A percentile compares a stretch with the other conserved stretches of the same genome.
phyloP scores from a whole-genome alignment of 1,284 basidiomycete species.

The Pseudozyma sp. region DNA sequence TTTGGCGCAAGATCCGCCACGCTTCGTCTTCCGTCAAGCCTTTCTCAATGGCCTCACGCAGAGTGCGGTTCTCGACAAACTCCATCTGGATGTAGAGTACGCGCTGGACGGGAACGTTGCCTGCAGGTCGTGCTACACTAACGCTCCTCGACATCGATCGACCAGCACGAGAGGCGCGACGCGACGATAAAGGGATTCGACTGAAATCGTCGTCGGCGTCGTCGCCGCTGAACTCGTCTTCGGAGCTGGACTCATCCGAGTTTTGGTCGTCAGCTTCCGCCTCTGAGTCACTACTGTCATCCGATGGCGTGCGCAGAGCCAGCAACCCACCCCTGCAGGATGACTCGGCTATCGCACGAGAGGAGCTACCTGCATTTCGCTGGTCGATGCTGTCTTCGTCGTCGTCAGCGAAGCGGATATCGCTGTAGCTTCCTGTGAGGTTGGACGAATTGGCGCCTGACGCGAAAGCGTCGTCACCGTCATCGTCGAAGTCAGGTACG shows the following conservation, averaged over 20 bases:
- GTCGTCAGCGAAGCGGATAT: conserved; percentile 76
- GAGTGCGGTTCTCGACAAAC: conserved; percentile 66
- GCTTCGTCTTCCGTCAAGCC: conserved; percentile 74
- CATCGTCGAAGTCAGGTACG: conserved; percentile 54
- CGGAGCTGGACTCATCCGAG: conserved; percentile 31
- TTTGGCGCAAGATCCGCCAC: conserved; percentile 89
- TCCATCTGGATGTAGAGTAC: conserved; percentile 91
- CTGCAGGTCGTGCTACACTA: conserved; percentile 14
- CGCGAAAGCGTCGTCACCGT: conserved; percentile 62
- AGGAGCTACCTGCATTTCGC: conserved; percentile 11
- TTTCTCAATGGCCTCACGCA: conserved; percentile 65
- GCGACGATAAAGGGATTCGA: conserved; percentile 40
- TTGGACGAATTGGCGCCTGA: conserved; percentile 70
- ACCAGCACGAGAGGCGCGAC: conserved; percentile 35
- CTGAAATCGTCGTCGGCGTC: conserved; percentile 48
- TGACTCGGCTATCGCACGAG: conserved; percentile 14
- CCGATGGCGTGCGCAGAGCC: conserved; percentile 39
- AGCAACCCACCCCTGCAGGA: conserved; percentile 24
- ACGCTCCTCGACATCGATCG: conserved; percentile 34
- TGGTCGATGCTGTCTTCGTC: conserved; percentile 64
- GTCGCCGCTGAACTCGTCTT: conserved; percentile 30
- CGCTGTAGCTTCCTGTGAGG: conserved; percentile 67
- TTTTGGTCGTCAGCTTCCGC: conserved; percentile 21
- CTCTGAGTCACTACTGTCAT: conserved; percentile 23
- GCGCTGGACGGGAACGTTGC: conserved; percentile 71